Evolutionary conservation across 495 filamentous ascomycete species (phyloP), one percentile per base, ranked within the genome.

Genomic region (Parmelia sp.): DNA sequence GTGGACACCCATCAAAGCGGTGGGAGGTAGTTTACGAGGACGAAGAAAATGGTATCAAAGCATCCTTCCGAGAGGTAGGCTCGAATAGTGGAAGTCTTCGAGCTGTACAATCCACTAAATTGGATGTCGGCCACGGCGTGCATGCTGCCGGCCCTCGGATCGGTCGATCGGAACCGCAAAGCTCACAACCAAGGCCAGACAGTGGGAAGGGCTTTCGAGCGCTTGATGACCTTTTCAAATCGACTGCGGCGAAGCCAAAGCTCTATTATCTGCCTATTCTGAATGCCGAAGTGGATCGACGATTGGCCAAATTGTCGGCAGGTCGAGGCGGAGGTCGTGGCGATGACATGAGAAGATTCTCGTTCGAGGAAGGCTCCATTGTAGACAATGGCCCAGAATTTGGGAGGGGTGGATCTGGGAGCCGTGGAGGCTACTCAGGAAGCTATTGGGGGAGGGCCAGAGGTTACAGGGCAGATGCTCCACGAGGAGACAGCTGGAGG

Each of bases 321-420:
- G 74, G 66, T 65, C 71, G 65, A 71, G 76, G 51, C 68, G 78
- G 72, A 14, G 72, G 78, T 44, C 76, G 84, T 35, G 84, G 84
- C 44, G 84, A 84, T 49, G 84, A 90, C 31, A 85, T 86, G 73
- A 83, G 88, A 58, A 80, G 89, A 37, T 93, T 88, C 72, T 88
- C 85, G 0, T 96, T 96, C 70, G 90, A 95, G 75, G 79, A 88
- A 62, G 82, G 79, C 1, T 53, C 73, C 0, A 80, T 96, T 55
- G 88, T 95, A 56, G 90, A 96, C 74, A 76, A 83, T 65, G 92
- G 91, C 4, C 81, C 82, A 8, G 91, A 96, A 71, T 84, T 85
- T 67, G 79, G 71, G 56, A 72, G 79, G 63, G 76, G 79, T 31
- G 73, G 76, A 25, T 67, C 66, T 57, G 72, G 77, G 47, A 69